A percentile compares a stretch with the other conserved stretches of the same genome.
Evolutionary conservation across 2,329 filamentous ascomycete genomes (phyloP).

Genomic region (Epichloe sibirici): DNA sequence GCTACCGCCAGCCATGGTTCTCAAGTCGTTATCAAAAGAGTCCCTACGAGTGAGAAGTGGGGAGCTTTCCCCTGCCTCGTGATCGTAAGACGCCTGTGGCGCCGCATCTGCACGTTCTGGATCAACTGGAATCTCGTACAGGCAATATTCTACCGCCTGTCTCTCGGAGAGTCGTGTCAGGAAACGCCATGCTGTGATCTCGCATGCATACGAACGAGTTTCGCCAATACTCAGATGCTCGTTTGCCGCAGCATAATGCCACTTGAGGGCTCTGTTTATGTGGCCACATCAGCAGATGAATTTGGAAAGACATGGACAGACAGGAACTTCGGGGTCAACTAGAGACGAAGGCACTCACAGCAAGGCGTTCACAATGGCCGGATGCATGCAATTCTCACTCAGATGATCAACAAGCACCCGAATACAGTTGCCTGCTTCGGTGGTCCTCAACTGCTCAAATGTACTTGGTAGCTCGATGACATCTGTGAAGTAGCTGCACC

Average conservation of each 20-base stretch:
- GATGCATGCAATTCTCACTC: slow-evolving; percentile 50
- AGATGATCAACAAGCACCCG: slow-evolving; percentile 52
- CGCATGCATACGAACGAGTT: slow-evolving; percentile 60
- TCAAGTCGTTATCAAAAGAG: slow-evolving; percentile 10
- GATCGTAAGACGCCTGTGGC: slow-evolving; percentile 12
- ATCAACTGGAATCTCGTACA: slow-evolving; percentile 54
- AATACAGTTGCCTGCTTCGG: slow-evolving; percentile 46
- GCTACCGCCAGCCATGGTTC: slow-evolving; percentile 22
- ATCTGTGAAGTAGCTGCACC: slow-evolving; percentile 46
- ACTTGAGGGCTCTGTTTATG: slow-evolving; percentile 51
- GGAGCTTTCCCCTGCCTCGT: slow-evolving; percentile 36
- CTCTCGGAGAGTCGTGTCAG: slow-evolving; percentile 57
- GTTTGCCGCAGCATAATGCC: slow-evolving; percentile 54
- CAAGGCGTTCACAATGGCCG: slow-evolving; percentile 58
- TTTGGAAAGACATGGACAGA: neutral
- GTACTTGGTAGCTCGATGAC: slow-evolving; percentile 52
- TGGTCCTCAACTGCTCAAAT: slow-evolving; percentile 63
- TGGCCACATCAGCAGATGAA: neutral
- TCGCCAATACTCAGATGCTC: slow-evolving; percentile 56
- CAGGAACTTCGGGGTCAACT: neutral
- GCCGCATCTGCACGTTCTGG: slow-evolving; percentile 12
- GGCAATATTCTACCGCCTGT: slow-evolving; percentile 62
- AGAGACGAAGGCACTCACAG: slow-evolving; percentile 40
- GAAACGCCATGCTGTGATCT: slow-evolving; percentile 73
- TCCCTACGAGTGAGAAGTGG: slow-evolving; percentile 30